A percentile compares a stretch with the other conserved stretches of the same genome.
These are phyloP conservation scores for Rickenella mellea DNA, from an alignment of 768 basidiomycete genomes.

Conservation along the genomic window DNA sequence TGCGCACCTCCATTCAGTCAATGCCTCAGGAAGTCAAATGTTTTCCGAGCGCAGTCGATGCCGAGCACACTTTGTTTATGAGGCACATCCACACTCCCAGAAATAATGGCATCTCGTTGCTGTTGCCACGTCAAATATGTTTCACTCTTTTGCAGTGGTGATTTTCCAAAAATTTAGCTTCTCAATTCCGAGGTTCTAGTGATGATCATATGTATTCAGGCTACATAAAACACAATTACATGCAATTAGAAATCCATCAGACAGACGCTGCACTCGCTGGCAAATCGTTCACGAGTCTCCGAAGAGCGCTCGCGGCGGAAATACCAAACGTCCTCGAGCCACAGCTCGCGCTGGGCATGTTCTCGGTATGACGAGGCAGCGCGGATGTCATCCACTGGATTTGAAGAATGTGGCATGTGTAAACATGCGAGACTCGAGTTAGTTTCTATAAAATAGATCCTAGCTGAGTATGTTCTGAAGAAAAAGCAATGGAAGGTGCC, in stretches of 20 bases:
- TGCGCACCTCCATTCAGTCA: too few species aligned
- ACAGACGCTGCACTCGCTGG: slow-evolving; percentile 53
- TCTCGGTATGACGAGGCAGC: slow-evolving; percentile 62
- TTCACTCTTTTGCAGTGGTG: too few species aligned
- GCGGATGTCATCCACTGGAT: slow-evolving; percentile 62
- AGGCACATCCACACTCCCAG: too few species aligned
- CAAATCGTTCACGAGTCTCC: slow-evolving; percentile 1
- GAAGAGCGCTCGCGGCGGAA: slow-evolving; percentile 19
- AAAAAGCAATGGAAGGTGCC: slow-evolving; percentile 12
- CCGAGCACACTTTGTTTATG: too few species aligned
- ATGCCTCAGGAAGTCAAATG: too few species aligned
- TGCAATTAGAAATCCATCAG: slow-evolving; percentile 40
- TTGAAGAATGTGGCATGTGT: slow-evolving; percentile 65
- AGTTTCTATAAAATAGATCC: slow-evolving; percentile 76
- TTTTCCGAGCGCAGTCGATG: too few species aligned
- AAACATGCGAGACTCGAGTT: slow-evolving; percentile 74
- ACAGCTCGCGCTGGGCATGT: slow-evolving; percentile 31
- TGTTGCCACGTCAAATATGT: too few species aligned
- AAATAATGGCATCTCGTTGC: too few species aligned
- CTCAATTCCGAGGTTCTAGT: too few species aligned
- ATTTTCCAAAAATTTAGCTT: too few species aligned
- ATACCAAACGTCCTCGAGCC: slow-evolving; percentile 60
- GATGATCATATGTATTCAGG: too few species aligned
- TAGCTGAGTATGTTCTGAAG: slow-evolving; percentile 72
- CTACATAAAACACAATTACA: slow-evolving; percentile 39